Conservation (phyloP, 2,329 filamentous ascomycete species). For the Cyphellophora attinorum region DNA sequence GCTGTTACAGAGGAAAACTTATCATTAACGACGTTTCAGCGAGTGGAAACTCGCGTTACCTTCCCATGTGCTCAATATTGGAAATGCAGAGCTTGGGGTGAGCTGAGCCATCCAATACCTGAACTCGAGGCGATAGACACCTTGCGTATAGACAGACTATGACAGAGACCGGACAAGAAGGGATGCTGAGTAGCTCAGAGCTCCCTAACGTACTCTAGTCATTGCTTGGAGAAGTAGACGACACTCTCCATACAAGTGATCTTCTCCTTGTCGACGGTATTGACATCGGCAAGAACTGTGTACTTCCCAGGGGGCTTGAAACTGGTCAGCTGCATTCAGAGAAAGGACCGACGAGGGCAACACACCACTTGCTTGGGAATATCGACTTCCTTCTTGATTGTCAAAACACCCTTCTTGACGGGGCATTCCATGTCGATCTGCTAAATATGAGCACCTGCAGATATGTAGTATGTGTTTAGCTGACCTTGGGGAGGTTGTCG, state of each 20-base stretch:
- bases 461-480: not conserved
- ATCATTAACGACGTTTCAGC: too few relatives aligned
- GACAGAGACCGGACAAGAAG: too few relatives aligned
- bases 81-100: too few relatives aligned
- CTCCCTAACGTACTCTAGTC: not conserved
- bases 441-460: slow-evolving; percentile 48
- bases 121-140: too few relatives aligned
- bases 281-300: slow-evolving; percentile 78
- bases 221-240: slow-evolving; percentile 2
- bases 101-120: too few relatives aligned
- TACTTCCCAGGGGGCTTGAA: slow-evolving; percentile 70
- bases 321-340: slow-evolving; percentile 6
- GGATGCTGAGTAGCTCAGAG: too few relatives aligned
- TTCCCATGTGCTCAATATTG: too few relatives aligned
- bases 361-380: slow-evolving; percentile 64
- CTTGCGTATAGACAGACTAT: too few relatives aligned
- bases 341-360: not conserved
- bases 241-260: slow-evolving; percentile 78
- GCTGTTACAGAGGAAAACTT: too few relatives aligned
- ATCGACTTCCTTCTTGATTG: slow-evolving; percentile 70
- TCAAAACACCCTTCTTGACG: slow-evolving; percentile 66
- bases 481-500: slow-evolving; percentile 46
- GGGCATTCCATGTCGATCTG: slow-evolving; percentile 77
- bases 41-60: too few relatives aligned
- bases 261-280: slow-evolving; percentile 58